These are phyloP conservation scores for Ophiostoma himal-ulmi DNA, from an alignment of 2,329 filamentous ascomycete genomes.

Conservation along the genomic window DNA sequence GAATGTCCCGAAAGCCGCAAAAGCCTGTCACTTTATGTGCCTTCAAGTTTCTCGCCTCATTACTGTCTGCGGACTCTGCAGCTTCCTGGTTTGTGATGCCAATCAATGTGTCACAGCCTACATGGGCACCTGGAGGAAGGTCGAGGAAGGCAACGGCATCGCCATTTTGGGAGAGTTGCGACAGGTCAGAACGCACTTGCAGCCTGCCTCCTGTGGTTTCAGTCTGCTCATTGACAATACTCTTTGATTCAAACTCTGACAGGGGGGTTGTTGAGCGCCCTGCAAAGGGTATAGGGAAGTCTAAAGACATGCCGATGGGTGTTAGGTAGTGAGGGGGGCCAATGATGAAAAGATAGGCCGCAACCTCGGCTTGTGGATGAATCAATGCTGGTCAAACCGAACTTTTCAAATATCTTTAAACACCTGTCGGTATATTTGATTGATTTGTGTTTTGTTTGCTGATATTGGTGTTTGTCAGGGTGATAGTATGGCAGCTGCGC, in stretches of 20 bases:
- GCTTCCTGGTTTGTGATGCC: constrained; percentile 36
- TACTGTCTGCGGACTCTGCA: constrained; percentile 9
- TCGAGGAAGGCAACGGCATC: constrained; percentile 48
- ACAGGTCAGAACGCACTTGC: neutral
- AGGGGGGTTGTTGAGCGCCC: neutral
- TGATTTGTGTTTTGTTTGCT: neutral
- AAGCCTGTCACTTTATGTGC: constrained; percentile 32
- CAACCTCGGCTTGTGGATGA: neutral
- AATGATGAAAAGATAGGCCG: neutral
- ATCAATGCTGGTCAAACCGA: neutral
- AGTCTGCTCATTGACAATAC: neutral
- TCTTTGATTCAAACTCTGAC: neutral
- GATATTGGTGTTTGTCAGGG: neutral
- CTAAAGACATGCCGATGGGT: neutral
- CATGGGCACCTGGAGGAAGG: constrained; percentile 45
- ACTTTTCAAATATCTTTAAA: neutral
- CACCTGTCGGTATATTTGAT: neutral
- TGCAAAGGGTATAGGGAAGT: neutral
- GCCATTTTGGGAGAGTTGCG: constrained; percentile 31
- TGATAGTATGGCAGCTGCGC: neutral
- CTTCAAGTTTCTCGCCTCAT: neutral
- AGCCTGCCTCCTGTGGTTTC: neutral
- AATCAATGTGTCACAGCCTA: constrained; percentile 50
- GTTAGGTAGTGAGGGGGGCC: neutral
- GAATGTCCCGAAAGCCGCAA: constrained; percentile 50